Evolutionary conservation across 306 rosid genomes (phyloP), one percentile per base, ranked within the genome.

Genomic region (Rosa multiflora): DNA sequence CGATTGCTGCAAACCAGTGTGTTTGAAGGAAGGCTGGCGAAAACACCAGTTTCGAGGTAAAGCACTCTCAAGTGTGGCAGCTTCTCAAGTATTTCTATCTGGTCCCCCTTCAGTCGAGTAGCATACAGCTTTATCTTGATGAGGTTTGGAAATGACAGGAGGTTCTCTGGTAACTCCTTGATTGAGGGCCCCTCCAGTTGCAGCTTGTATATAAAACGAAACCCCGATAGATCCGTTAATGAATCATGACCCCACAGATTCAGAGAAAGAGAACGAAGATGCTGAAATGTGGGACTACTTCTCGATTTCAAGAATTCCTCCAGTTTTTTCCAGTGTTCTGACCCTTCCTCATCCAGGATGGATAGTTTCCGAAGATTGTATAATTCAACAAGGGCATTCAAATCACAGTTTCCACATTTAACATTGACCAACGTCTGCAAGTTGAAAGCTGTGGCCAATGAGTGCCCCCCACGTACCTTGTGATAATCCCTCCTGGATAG

Each of bases 341-440:
- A 56, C 13, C 29, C 1, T n/a, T 4, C 21, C 5, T 0, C 0
- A 11, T 2, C 62, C 10, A 0, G 2, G 13, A 56, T 58, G 35
- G 3, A 3, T 68, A 89, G 52, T 73, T 85, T 87, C 67, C 70
- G 82, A 32, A 87, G 84, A 21, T 78, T 82, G 56, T 69, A 75
- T 81, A 87, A 20, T 26, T 74, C 76, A 12, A 80, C 20, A 37
- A 89, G 39, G 40, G 73, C 76, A 26, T 78, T 76, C 6, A 77
- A 78, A 11, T 83, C 83, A 46, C 82, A 81, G 8, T 6, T 23
- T 3, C 67, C 77, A 82, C 44, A 74, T 78, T 80, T 5, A 51
- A 86, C 83, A 52, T 90, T 88, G 20, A 88, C 89, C 0, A 88
- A 56, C 0, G 90, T 88, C 76, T 85, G 91, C 80, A 90, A 83